Evolutionary conservation across 345 rosid species (phyloP).

Genomic region (Zanthoxylum bungeanum): DNA sequence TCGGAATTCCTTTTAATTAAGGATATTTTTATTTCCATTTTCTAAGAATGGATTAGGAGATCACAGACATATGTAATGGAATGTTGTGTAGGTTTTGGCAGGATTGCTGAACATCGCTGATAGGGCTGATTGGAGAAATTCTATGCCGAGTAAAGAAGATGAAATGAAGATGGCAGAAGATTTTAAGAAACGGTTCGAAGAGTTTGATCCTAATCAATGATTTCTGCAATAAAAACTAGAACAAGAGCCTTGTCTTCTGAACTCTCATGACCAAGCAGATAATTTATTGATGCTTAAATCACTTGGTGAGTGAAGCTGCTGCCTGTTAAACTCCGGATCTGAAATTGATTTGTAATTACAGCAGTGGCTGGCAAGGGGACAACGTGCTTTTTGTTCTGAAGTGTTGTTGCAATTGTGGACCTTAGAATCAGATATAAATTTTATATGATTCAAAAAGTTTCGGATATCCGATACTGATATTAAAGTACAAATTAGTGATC

Average conservation of each 20-base stretch:
- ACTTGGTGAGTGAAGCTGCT: background rate
- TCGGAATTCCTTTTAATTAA: background rate
- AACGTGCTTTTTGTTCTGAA: too few species aligned
- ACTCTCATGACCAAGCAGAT: constrained; percentile 6
- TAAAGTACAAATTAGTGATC: too few species aligned
- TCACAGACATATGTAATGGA: background rate
- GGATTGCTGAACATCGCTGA: constrained; percentile 80
- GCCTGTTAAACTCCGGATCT: background rate
- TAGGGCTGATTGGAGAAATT: constrained; percentile 85
- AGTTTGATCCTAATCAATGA: constrained; percentile 59
- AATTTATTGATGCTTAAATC: background rate
- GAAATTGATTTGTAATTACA: background rate
- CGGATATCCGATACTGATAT: too few species aligned
- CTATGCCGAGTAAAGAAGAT: constrained; percentile 65
- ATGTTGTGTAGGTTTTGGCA: constrained; percentile 68
- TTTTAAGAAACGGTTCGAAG: constrained; percentile 65
- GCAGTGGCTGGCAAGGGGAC: background rate
- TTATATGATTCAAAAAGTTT: too few species aligned
- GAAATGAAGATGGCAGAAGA: constrained; percentile 57
- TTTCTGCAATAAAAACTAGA: background rate
- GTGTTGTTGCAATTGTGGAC: too few species aligned
- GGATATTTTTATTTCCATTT: background rate
- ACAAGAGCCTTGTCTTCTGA: background rate
- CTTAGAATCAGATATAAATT: too few species aligned
- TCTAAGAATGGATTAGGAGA: background rate